Evolutionary conservation across 495 filamentous ascomycete genomes (phyloP).

Genomic region (Xylaria cubensis): DNA sequence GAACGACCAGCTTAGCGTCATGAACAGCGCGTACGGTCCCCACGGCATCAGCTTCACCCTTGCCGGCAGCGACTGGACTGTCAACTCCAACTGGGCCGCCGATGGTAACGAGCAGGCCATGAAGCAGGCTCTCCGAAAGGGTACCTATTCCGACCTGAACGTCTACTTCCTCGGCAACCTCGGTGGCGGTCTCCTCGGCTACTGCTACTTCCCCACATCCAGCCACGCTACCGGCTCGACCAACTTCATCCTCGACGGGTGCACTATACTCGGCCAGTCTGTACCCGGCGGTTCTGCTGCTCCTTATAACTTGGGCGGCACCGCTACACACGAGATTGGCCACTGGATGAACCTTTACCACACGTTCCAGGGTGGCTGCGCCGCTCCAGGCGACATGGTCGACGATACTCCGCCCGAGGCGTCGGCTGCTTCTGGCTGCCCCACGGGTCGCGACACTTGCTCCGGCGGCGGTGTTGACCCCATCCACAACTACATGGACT

Average conservation of each 20-base stretch:
- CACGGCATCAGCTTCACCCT: constrained; percentile 62
- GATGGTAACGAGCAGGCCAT: constrained; percentile 58
- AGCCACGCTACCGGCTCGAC: constrained; percentile 41
- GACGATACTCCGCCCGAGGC: constrained; percentile 65
- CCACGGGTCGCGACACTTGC: constrained; percentile 60
- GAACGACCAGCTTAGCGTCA: constrained; percentile 49
- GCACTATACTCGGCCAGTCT: constrained; percentile 59
- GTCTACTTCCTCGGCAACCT: constrained; percentile 66
- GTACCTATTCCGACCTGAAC: constrained; percentile 66
- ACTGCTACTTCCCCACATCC: constrained; percentile 60
- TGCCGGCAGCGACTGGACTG: constrained; percentile 57
- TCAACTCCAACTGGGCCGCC: constrained; percentile 63
- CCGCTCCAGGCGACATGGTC: constrained; percentile 60
- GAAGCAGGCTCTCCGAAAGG: constrained; percentile 66
- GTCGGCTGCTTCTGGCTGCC: constrained; percentile 64
- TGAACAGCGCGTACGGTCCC: constrained; percentile 60
- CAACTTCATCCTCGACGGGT: constrained; percentile 62
- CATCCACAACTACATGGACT: constrained; percentile 73
- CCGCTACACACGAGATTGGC: constrained; percentile 68
- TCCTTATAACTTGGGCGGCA: constrained; percentile 65
- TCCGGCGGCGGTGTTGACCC: constrained; percentile 56
- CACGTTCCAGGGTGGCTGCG: constrained; percentile 70
- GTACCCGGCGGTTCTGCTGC: constrained; percentile 59
- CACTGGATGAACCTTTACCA: constrained; percentile 73
- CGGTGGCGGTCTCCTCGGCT: constrained; percentile 57